phyloP scores from a whole-genome alignment of 2,329 filamentous ascomycete genomes.

The Teratosphaeria nubilosa region DNA sequence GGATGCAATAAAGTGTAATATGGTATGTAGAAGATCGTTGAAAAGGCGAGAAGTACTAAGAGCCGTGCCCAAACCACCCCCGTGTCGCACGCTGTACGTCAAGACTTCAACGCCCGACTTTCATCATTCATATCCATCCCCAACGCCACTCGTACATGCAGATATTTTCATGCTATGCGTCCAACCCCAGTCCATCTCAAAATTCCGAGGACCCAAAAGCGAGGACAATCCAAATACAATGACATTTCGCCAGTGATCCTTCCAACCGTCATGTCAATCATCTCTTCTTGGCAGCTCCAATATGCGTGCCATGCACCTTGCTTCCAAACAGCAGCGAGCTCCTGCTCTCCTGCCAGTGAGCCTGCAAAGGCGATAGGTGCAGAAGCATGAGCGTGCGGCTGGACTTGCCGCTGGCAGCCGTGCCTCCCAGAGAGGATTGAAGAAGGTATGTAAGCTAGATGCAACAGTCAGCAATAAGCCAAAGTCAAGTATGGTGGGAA shows the following conservation, averaged over 20 bases:
- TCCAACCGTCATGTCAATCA: constrained; percentile 20
- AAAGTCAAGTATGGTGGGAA: background rate
- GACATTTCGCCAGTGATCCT: background rate
- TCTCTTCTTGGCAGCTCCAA: constrained; percentile 65
- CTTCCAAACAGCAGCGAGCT: constrained; percentile 93
- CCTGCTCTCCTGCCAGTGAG: constrained; percentile 82
- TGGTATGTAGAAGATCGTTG: background rate
- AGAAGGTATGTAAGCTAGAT: constrained; percentile 75
- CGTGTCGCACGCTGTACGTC: background rate
- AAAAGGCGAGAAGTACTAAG: background rate
- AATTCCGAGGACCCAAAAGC: background rate
- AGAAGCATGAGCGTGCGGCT: constrained; percentile 99
- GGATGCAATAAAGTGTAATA: no score
- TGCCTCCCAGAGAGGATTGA: constrained; percentile 88
- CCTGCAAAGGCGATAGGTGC: constrained; percentile 88
- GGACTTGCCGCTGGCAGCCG: constrained; percentile 35
- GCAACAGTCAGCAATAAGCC: background rate
- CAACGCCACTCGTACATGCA: background rate
- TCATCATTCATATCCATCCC: background rate
- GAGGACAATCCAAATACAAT: background rate
- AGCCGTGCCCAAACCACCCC: no score
- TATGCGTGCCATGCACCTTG: constrained; percentile 85
- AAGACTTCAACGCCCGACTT: background rate
- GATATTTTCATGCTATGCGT: background rate
- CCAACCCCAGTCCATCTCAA: background rate